These are phyloP conservation scores for Starmerella powellii DNA, from an alignment of 805 yeast genomes.

Conservation along the genomic window DNA sequence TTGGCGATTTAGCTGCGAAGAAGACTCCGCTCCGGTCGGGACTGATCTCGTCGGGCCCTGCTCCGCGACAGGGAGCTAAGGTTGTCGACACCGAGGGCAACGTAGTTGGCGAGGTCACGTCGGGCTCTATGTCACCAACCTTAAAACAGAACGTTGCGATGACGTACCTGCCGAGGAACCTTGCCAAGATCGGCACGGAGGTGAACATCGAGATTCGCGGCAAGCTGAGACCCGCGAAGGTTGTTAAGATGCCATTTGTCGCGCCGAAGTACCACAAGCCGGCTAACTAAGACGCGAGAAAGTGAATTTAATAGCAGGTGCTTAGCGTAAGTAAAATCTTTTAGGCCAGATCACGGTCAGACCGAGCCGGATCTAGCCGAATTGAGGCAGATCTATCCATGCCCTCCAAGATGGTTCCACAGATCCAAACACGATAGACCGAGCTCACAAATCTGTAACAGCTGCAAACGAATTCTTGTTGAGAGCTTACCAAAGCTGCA, in stretches of 20 bases:
- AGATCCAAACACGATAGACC: too few relatives aligned
- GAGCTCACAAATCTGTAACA: too few relatives aligned
- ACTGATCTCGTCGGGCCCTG: slow-evolving; percentile 62
- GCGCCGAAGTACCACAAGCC: slow-evolving; percentile 49
- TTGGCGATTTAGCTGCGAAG: slow-evolving; percentile 60
- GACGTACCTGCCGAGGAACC: slow-evolving; percentile 66
- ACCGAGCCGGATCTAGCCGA: too few relatives aligned
- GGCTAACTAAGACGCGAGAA: not conserved
- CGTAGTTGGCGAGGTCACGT: slow-evolving; percentile 48
- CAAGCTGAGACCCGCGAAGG: slow-evolving; percentile 59
- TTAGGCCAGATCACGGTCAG: too few relatives aligned
- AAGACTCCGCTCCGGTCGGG: slow-evolving; percentile 60
- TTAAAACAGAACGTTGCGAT: slow-evolving; percentile 77
- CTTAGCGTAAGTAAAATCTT: not conserved
- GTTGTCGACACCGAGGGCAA: slow-evolving; percentile 46
- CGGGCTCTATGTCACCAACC: slow-evolving; percentile 57
- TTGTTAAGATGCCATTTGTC: slow-evolving; percentile 80
- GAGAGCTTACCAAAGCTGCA: too few relatives aligned
- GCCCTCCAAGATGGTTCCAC: too few relatives aligned
- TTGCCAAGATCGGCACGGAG: slow-evolving; percentile 60
- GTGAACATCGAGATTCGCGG: slow-evolving; percentile 72
- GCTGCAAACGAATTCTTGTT: too few relatives aligned
- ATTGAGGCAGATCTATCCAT: too few relatives aligned
- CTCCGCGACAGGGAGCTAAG: slow-evolving; percentile 73
- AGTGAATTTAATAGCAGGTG: too few relatives aligned